A percentile compares a stretch with the other conserved stretches of the same genome.
Conservation (phyloP, 2,329 filamentous ascomycete species). For the Leptographium procerum region DNA sequence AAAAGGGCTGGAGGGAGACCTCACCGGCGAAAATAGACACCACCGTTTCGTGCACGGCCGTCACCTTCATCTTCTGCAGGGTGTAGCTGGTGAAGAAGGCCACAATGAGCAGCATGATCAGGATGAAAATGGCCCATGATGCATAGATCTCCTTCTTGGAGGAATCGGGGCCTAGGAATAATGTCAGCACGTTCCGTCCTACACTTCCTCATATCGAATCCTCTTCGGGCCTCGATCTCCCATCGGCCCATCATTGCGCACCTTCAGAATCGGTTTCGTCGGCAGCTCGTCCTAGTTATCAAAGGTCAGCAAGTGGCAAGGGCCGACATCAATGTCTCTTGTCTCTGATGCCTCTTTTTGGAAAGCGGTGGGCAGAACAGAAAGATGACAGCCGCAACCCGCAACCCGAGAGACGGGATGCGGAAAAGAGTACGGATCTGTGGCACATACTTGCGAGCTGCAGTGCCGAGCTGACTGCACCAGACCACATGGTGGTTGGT, state of each 20-base stretch:
- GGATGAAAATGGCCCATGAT: conserved; percentile 95
- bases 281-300: conserved; percentile 26
- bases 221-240: too few relatives aligned
- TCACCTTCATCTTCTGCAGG: conserved; percentile 90
- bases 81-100: conserved; percentile 97
- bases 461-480: conserved; percentile 23
- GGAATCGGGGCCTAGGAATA: conserved; percentile 54
- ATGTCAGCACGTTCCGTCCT: conserved; percentile 7
- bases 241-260: conserved; percentile 15
- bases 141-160: conserved; percentile 89
- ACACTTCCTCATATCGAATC: too few relatives aligned
- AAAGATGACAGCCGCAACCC: too few relatives aligned
- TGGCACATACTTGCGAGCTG: conserved; percentile 30
- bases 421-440: too few relatives aligned
- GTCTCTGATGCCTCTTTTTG: too few relatives aligned
- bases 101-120: conserved; percentile 84
- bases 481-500: conserved; percentile 6
- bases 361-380: too few relatives aligned
- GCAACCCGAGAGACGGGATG: too few relatives aligned
- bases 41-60: conserved; percentile 95
- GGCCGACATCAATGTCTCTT: too few relatives aligned
- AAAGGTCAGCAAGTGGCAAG: background rate
- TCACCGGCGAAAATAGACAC: conserved; percentile 93
- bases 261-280: conserved; percentile 37
- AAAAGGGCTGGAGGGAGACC: conserved; percentile 3